Evolutionary conservation across 2,329 filamentous ascomycete species (phyloP), one percentile per base, ranked within the genome.

Genomic region (Neofusicoccum umdonicola): DNA sequence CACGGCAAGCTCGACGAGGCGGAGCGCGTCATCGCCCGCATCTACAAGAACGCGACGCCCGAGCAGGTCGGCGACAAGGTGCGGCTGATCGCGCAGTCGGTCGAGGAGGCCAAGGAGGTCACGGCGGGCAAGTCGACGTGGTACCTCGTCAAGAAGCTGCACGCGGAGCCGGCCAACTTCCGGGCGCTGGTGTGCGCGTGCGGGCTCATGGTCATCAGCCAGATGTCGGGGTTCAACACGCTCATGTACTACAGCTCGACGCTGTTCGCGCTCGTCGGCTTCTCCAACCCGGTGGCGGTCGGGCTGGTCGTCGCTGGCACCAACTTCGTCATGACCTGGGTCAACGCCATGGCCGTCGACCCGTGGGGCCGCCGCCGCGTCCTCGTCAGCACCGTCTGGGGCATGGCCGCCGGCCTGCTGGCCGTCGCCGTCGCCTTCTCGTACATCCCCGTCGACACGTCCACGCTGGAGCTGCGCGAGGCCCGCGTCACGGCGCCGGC

Each of bases 191-290:
- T 82, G 44, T 73, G 76, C 47, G 82, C 80, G 2, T 84, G 82
- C 63, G 78, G 80, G n/a, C 69, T 84, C n/a, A 84, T 84, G 81
- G 82, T 80, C 17, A 80, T 84, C 47, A 79, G 76, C 13, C 83
- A 84, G 62, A 69, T 82, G n/a, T 74, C 75, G 1, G 80, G 80
- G 2, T 82, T 82, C 72, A 82, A 82, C 67, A 76, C 73, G 4
- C 71, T 82, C 5, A 80, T 80, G 77, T 81, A 81, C 71, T 81
- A 81, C 63, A 76, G 74, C 2, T 71, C 77, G 0, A 81, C 77
- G 0, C 71, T 82, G 2, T 82, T 82, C 66, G 73, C 75, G 1
- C 77, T 84, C 3, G 81, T 84, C 31, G 81, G 82, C 0, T 84
- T 85, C 69, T 71, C 74, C 17, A 81, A 84, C 60, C 79, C 83